Conservation (phyloP, 75 land plant species). For the Picea sitchensis region DNA sequence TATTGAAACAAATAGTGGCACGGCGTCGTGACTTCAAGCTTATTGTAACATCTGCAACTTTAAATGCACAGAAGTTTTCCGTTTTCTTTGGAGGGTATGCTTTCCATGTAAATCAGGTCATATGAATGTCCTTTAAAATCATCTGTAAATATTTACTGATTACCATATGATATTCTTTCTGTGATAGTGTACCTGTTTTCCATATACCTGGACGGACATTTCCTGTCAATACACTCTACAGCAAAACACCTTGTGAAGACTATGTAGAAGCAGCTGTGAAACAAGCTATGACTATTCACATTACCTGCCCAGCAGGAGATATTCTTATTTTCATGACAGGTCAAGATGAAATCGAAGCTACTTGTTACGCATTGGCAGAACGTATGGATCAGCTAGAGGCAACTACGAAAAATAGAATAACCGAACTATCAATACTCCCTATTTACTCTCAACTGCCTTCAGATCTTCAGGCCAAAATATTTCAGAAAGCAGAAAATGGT, state of each 20-base stretch:
- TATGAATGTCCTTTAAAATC: not conserved
- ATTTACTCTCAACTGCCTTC: constrained; percentile 98
- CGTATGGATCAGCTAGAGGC: constrained; percentile 85
- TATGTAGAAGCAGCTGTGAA: constrained; percentile 98
- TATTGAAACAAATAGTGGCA: constrained; percentile 92
- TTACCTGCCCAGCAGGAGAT: constrained; percentile 89
- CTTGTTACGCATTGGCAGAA: constrained; percentile 84
- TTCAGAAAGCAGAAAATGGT: constrained; percentile 95
- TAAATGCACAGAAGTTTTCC: constrained; percentile 97
- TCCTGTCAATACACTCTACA: constrained; percentile 83
- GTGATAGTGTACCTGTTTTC: constrained; percentile 89
- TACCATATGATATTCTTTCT: not conserved
- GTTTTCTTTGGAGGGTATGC: constrained; percentile 90
- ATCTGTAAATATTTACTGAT: not conserved
- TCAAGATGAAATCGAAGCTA: constrained; percentile 97
- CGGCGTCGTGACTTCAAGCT: constrained; percentile 97
- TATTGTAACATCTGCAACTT: constrained; percentile 97
- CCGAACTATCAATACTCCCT: constrained; percentile 77
- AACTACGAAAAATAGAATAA: constrained; percentile 49
- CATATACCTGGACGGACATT: constrained; percentile 96
- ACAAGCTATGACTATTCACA: constrained; percentile 96
- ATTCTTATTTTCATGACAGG: constrained; percentile 99
- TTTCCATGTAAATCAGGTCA: not conserved
- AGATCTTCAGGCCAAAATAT: constrained; percentile 96
- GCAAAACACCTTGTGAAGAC: constrained; percentile 98